These are phyloP conservation scores for Jaltomata sinuosa DNA, from an alignment of 257 asterid genomes.

Conservation along the genomic window DNA sequence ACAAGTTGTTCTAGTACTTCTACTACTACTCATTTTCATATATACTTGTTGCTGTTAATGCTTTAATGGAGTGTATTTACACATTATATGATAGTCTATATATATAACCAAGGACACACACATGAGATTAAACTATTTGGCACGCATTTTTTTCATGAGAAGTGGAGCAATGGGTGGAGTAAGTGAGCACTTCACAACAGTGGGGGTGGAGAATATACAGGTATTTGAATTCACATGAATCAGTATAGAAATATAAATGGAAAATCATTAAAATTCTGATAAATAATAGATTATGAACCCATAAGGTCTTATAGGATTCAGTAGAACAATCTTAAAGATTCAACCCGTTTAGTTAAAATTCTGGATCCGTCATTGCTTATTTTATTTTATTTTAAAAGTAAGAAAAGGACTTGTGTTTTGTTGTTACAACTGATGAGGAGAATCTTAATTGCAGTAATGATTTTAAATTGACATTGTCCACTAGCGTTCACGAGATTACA, in stretches of 20 bases:
- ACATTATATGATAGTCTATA: neutral
- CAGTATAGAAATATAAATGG: neutral
- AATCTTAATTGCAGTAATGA: neutral
- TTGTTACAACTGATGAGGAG: neutral
- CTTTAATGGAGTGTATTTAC: neutral
- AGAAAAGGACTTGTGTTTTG: neutral
- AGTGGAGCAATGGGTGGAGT: neutral
- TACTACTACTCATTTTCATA: neutral
- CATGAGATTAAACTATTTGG: neutral
- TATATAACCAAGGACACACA: neutral
- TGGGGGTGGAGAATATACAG: neutral
- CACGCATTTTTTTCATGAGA: neutral
- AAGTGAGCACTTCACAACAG: neutral
- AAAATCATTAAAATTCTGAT: neutral
- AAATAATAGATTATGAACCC: neutral
- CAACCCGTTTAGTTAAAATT: neutral
- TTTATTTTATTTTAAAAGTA: too few relatives aligned
- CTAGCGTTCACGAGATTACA: neutral
- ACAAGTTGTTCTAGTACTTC: neutral
- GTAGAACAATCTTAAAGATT: neutral
- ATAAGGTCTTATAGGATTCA: neutral
- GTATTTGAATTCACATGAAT: neutral
- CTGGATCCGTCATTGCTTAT: too few relatives aligned
- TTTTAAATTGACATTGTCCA: constrained; percentile 3
- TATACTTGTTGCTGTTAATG: neutral